These are phyloP conservation scores for Ophiocordyceps unilateralis DNA, from an alignment of 2,329 filamentous ascomycete species.

Conservation along the genomic window DNA sequence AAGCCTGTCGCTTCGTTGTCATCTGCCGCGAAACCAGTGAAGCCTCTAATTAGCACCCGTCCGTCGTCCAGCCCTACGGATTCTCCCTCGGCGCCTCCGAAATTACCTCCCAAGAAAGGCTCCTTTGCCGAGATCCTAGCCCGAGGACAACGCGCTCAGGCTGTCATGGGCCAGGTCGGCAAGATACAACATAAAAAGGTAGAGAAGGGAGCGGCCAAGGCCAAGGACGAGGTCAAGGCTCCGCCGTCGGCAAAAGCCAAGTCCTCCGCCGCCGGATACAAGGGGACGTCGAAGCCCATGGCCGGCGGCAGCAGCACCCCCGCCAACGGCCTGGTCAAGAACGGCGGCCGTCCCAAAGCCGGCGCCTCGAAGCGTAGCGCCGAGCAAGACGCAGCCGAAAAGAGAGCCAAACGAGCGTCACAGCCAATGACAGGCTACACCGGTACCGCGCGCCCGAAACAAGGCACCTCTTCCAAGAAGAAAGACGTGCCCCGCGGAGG, in stretches of 20 bases:
- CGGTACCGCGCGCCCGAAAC: constrained; percentile 44
- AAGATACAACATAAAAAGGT: constrained; percentile 61
- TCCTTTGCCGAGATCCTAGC: constrained; percentile 61
- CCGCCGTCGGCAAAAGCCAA: constrained; percentile 13
- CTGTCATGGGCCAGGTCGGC: constrained; percentile 42
- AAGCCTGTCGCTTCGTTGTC: constrained; percentile 5
- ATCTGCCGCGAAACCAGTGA: not conserved
- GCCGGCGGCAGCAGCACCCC: constrained; percentile 10
- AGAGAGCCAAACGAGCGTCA: constrained; percentile 45
- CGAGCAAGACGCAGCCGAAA: constrained; percentile 25
- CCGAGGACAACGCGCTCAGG: constrained; percentile 49
- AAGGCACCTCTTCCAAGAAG: constrained; percentile 16
- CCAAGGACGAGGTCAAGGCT: constrained; percentile 16
- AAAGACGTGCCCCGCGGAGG: constrained; percentile 20
- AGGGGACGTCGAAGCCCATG: constrained; percentile 14
- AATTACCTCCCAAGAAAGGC: constrained; percentile 47
- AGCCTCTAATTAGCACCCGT: constrained; percentile 6
- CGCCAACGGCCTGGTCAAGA: constrained; percentile 4
- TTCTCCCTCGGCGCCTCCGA: constrained; percentile 23
- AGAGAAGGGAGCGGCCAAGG: constrained; percentile 42
- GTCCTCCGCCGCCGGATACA: constrained; percentile 8
- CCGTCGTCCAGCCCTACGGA: constrained; percentile 12
- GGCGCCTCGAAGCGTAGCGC: constrained; percentile 7
- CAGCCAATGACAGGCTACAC: constrained; percentile 47
- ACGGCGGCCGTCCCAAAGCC: constrained; percentile 3